A percentile compares a stretch with the other conserved stretches of the same genome.
Conservation (phyloP, 2,329 filamentous ascomycete species). For the Nemania serpens region DNA sequence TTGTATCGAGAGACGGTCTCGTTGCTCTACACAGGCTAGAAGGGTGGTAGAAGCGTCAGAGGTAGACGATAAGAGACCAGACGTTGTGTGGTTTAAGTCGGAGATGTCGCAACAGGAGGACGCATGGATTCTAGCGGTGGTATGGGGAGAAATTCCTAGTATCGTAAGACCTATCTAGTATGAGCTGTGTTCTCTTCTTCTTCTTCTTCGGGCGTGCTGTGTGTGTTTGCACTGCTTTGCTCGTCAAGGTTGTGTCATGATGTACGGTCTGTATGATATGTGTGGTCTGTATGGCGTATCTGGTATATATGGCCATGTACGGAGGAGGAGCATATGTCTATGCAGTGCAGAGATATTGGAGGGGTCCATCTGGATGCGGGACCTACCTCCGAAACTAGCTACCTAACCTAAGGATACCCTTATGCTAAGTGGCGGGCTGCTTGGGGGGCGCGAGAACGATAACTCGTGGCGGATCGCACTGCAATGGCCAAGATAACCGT, state of each 20-base stretch:
- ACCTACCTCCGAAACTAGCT: slow-evolving; percentile 6
- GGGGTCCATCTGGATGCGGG: slow-evolving; percentile 15
- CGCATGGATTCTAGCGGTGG: slow-evolving; percentile 9
- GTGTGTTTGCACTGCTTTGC: neutral
- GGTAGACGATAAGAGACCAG: neutral
- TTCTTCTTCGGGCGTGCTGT: too few relatives aligned
- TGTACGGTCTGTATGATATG: too few relatives aligned
- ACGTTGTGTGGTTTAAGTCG: neutral
- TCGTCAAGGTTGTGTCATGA: neutral
- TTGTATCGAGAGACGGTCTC: neutral
- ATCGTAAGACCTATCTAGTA: neutral
- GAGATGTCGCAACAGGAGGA: slow-evolving; percentile 18
- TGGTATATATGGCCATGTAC: neutral
- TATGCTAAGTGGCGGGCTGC: neutral
- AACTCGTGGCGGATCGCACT: slow-evolving; percentile 14
- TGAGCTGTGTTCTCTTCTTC: neutral
- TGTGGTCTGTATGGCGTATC: too few relatives aligned
- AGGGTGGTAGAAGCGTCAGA: neutral
- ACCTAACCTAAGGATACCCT: neutral
- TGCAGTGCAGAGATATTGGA: slow-evolving; percentile 4
- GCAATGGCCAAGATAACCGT: neutral
- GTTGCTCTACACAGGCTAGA: slow-evolving; percentile 10
- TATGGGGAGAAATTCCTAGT: neutral
- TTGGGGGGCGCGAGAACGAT: neutral
- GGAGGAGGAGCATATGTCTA: neutral